A percentile compares a stretch with the other conserved stretches of the same genome.
These are phyloP conservation scores for Beauveria brongniartii DNA, from an alignment of 2,329 filamentous ascomycete genomes.

Conservation along the genomic window DNA sequence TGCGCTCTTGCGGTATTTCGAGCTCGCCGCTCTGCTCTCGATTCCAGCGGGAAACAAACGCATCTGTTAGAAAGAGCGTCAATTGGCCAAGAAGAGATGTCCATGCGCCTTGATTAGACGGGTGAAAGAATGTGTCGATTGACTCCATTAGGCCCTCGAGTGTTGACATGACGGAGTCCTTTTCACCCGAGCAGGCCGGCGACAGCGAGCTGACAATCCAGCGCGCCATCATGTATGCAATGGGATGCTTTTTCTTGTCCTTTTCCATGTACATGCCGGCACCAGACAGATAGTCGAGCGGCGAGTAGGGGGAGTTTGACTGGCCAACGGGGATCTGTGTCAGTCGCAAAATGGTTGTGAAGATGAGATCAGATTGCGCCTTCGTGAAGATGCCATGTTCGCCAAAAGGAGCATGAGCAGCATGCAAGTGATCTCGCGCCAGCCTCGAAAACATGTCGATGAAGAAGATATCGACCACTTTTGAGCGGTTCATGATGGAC, in stretches of 20 bases:
- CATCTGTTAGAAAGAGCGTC: conserved; percentile 85
- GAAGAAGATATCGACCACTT: conserved; percentile 76
- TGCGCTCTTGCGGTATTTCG: conserved; percentile 71
- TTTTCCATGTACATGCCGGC: conserved; percentile 81
- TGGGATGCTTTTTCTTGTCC: conserved; percentile 87
- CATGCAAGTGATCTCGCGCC: conserved; percentile 72
- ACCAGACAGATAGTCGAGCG: conserved; percentile 75
- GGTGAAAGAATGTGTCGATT: conserved; percentile 97
- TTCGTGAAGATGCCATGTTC: conserved; percentile 86
- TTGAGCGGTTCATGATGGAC: conserved; percentile 87
- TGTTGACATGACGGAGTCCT: conserved; percentile 72
- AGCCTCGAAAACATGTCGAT: conserved; percentile 85
- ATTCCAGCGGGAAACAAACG: conserved; percentile 97
- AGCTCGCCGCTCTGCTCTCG: conserved; percentile 88
- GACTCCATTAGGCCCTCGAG: conserved; percentile 90
- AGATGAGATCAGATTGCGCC: conserved; percentile 86
- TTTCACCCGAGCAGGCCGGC: conserved; percentile 67
- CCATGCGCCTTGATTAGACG: conserved; percentile 90
- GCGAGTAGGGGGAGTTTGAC: conserved; percentile 83
- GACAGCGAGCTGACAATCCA: conserved; percentile 93
- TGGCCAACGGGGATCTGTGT: conserved; percentile 96
- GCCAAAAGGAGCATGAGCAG: conserved; percentile 68
- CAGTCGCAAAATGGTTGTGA: conserved; percentile 80
- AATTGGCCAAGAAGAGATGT: conserved; percentile 84
- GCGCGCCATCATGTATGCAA: conserved; percentile 83